A percentile compares a stretch with the other conserved stretches of the same genome.
Evolutionary conservation across 148 eudicot genomes (phyloP).

Genomic region (Amaranthus hypochondriacus): DNA sequence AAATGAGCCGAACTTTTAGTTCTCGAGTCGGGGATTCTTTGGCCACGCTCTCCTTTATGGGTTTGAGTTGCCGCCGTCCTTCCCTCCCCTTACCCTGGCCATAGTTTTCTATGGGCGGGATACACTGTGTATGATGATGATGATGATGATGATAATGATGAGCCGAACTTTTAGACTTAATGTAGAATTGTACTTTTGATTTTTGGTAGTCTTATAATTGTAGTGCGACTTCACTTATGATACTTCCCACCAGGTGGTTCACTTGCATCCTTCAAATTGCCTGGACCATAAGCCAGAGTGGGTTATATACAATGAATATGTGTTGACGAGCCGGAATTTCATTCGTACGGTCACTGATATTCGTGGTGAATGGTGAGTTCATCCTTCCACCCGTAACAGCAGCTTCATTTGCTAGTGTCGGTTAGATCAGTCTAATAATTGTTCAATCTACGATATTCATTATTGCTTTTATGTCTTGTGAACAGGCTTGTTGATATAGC

Average conservation of each 20-base stretch:
- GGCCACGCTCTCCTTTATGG: no score
- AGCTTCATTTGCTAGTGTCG: neutral
- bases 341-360: conserved; percentile 97
- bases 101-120: no score
- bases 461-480: neutral
- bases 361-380: conserved; percentile 90
- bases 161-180: no score
- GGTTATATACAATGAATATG: conserved; percentile 98
- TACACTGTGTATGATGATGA: no score
- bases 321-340: conserved; percentile 84
- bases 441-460: neutral
- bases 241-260: conserved; percentile 56
- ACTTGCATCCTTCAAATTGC: conserved; percentile 97
- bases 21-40: no score
- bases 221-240: neutral
- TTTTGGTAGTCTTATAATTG: no score
- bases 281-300: conserved; percentile 98
- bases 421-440: neutral
- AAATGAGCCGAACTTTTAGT: no score
- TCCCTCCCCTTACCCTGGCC: no score
- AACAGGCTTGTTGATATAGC: conserved; percentile 68
- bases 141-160: no score
- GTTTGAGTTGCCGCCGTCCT: no score
- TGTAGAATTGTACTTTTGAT: no score
- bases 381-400: neutral